These are phyloP conservation scores for Pterocarpus macrocarpus DNA, from an alignment of 306 rosid genomes.

Conservation along the genomic window DNA sequence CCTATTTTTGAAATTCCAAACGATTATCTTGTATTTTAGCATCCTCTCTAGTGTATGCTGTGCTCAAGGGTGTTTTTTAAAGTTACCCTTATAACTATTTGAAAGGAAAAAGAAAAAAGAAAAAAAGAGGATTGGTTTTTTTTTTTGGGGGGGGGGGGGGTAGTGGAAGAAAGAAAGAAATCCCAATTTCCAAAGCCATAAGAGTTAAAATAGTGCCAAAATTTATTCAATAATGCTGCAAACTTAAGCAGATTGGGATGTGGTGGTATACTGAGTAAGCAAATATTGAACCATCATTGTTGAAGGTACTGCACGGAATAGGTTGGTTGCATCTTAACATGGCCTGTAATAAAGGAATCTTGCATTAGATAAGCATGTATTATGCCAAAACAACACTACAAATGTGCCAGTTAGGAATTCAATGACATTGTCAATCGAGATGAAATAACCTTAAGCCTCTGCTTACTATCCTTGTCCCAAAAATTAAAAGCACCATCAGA, in stretches of 20 bases:
- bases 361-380: conserved; percentile 39
- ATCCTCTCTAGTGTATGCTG: not conserved
- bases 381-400: conserved; percentile 28
- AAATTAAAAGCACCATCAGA: conserved; percentile 96
- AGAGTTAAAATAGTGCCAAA: not conserved
- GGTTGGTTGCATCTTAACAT: conserved; percentile 90
- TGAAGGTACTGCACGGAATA: conserved; percentile 87
- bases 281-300: conserved; percentile 87
- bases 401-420: conserved; percentile 22
- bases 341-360: conserved; percentile 65
- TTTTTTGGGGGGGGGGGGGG: too few relatives aligned
- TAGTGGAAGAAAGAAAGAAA: conserved; percentile 19
- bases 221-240: conserved; percentile 23
- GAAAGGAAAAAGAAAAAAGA: conserved; percentile 20
- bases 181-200: not conserved
- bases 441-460: conserved; percentile 84
- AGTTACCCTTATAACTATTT: conserved; percentile 5
- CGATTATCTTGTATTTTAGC: too few relatives aligned
- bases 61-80: conserved; percentile 21
- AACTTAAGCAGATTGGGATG: conserved; percentile 32
- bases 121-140: not conserved
- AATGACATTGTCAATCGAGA: conserved; percentile 15
- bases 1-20: not conserved
- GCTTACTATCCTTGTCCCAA: conserved; percentile 98
- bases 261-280: conserved; percentile 74